Base-by-base conservation (phyloP, 73 alveolate genomes). In the Paraurostyla sp. region DNA sequence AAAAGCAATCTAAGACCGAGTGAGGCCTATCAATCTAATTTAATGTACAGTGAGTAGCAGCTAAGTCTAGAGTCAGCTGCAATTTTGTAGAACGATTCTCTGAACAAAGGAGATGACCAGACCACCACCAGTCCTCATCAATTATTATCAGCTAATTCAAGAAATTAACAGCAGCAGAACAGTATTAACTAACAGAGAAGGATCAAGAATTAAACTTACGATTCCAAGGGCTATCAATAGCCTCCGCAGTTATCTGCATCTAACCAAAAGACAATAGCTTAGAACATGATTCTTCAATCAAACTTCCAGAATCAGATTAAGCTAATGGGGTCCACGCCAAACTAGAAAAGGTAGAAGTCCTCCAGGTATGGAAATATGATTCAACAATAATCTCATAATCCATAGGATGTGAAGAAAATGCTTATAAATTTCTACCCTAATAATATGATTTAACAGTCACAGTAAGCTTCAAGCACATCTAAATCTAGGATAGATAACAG, bases 261-360 rank as follows among this genome's bases (percentile, higher is more conserved):
- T 1, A 45, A 40, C 30, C 32, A 73, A 46, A 49, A 27, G 20
- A 18, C 15, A 1, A 25, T 45, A n/a, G 20, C 9, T 48, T 11
- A 50, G 46, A 73, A 35, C 30, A 49, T 3, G 23, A 73, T 43
- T 23, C 25, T 73, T 23, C 35, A 73, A 16, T 45, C 42, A 46
- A 73, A 32, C 15, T 48, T 48, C 23, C 22, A 65, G 58, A 65
- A 65, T 65, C 25, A 65, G 25, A 40, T 65, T 38, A 65, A 65
- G 38, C 35, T 65, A 3, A 2, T 65, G 23, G 82, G 82, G 60
- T 40, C 25, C 42, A 25, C 86, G 7, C 54, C 71, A 25, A 73
- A 73, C 46, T 48, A 73, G 46, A 48, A 73, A 73, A 73, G 86
- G 27, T 27, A 73, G 46, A 73, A 73, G 46, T 73, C 86, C 1